Base-by-base conservation (phyloP, 108 stramenopile species). In the Cyclotella kingstonii region DNA sequence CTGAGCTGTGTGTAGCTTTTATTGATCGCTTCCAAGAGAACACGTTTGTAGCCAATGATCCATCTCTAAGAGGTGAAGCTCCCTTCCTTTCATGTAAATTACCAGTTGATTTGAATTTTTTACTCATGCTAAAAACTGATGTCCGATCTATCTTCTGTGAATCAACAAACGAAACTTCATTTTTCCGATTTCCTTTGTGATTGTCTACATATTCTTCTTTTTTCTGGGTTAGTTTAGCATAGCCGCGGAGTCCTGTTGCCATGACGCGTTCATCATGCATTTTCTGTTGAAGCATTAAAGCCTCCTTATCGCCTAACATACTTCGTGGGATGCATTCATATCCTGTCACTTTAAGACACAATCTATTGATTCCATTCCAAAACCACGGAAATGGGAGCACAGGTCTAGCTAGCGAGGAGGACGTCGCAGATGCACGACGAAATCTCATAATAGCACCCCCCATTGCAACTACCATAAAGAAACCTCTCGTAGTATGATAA, bases 361-460 rank as follows among this genome's bases (percentile, higher is more conserved):
- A 27, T 5, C 31, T 17, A 63, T 79, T 74, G 12, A 79, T 29
- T 10, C 40, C 48, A 38, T 67, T 58, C 67, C 72, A 79, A 36
- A 79, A 46, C 61, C 67, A 69, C 9, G 73, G 72, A 38, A 69
- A 62, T 23, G 72, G 59, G 21, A 72, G 67, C 11, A 44, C 49
- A 18, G 60, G 12, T 0, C 33, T 51, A 27, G 60, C 73, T 6
- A 60, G 28, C 2, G 78, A 35, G 17, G 78, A 54, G 9, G 78
- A 74, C 3, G 62, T 69, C 3, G 66, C 67, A 5, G 78, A 54
- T 35, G 72, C 67, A 26, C 72, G 72, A 34, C 72, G 58, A n/a
- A 60, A 63, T 30, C 72, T 33, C 73, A 73, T 79, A 9, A 74
- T 38, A n/a, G 67, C 72, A 47, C 72, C 65, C 7, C 57, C 49